A percentile compares a stretch with the other conserved stretches of the same genome.
phyloP scores from a whole-genome alignment of 192 early-diverging fungal genomes.

The Coemansia sp. region DNA sequence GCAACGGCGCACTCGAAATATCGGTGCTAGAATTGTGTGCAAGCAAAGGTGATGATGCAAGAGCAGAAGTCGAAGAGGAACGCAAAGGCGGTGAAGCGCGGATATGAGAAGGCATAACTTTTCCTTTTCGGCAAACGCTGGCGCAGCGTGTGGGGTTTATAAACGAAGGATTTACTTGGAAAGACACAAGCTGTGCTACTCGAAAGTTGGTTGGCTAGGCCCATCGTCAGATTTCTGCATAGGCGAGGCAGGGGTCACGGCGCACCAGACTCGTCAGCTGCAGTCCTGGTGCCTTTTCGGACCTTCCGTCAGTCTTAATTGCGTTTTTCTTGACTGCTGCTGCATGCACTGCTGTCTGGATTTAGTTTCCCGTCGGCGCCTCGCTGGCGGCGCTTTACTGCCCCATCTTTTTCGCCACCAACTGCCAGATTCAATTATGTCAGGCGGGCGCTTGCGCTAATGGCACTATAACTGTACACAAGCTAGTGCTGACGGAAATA shows the following conservation, averaged over 20 bases:
- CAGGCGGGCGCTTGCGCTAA: background rate
- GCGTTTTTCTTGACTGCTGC: background rate
- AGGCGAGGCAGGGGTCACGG: background rate
- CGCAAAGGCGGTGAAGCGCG: slow-evolving; percentile 2
- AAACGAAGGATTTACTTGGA: background rate
- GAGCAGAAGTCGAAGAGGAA: slow-evolving; percentile 14
- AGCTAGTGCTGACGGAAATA: background rate
- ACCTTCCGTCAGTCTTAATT: slow-evolving; percentile 1
- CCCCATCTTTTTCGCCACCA: background rate
- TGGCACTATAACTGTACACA: too few species aligned
- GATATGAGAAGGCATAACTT: slow-evolving; percentile 5
- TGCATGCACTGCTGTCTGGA: background rate
- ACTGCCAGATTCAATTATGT: background rate
- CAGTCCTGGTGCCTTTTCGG: slow-evolving; percentile 2
- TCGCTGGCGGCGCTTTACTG: slow-evolving; percentile 1
- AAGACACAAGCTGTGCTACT: background rate
- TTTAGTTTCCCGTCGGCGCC: slow-evolving; percentile 6
- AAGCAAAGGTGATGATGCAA: slow-evolving; percentile 9
- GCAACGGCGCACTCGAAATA: background rate
- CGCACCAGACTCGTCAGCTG: slow-evolving; percentile 7
- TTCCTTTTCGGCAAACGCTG: background rate
- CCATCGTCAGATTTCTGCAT: slow-evolving; percentile 4
- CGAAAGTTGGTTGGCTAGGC: slow-evolving; percentile 5
- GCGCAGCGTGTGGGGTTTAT: background rate
- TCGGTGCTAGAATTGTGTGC: slow-evolving; percentile 1